Conservation (phyloP, 768 basidiomycete species). For the Kwoniella dejecticola region DNA sequence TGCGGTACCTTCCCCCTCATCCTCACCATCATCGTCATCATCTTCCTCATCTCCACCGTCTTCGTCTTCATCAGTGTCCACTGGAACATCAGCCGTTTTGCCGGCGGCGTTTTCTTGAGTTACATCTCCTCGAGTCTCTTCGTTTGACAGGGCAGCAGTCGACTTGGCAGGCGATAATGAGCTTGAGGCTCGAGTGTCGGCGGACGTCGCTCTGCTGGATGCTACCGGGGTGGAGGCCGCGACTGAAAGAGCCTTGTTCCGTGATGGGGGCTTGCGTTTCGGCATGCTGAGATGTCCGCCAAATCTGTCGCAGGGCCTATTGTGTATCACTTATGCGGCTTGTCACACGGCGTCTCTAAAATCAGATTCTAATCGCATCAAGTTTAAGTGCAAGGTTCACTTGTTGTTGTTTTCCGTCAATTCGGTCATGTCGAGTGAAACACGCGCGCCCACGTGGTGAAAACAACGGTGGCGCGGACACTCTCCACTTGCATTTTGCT, state of each 20-base stretch:
- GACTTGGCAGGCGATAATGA: slow-evolving; percentile 5
- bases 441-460: too few species aligned
- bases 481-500: too few species aligned
- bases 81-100: background rate
- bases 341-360: too few species aligned
- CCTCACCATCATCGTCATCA: slow-evolving; percentile 22
- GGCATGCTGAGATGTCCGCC: background rate
- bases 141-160: background rate
- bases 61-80: background rate
- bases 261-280: background rate
- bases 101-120: background rate
- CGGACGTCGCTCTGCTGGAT: slow-evolving; percentile 5
- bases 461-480: too few species aligned
- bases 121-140: background rate
- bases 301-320: background rate
- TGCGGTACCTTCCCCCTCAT: slow-evolving; percentile 11
- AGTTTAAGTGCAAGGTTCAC: too few species aligned
- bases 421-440: too few species aligned
- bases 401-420: too few species aligned
- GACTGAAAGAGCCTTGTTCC: background rate
- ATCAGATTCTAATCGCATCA: too few species aligned
- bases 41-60: background rate
- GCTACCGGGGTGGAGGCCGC: slow-evolving; percentile 2
- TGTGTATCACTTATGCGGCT: too few species aligned
- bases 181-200: slow-evolving; percentile 1